Base-by-base conservation (phyloP, 768 basidiomycete genomes). In the Pisolithus orientalis region DNA sequence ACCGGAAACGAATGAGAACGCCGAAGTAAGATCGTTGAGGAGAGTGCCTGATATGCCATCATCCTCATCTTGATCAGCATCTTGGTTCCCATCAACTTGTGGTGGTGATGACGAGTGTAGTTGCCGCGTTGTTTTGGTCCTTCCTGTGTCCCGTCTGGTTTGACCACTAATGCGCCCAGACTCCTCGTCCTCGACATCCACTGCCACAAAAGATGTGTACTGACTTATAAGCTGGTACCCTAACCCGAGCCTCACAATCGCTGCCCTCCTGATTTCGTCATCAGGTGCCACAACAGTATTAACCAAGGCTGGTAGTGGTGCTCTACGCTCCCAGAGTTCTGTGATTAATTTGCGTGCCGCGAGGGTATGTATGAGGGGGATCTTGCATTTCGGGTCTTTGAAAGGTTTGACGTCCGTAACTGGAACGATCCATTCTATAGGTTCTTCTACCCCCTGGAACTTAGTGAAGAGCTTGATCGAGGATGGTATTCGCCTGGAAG, bases 121-220 rank as follows among this genome's bases (percentile, higher is more conserved):
- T 46, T 11, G 50, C 44, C 61, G 52, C 39, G 61, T 58, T 5
- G 62, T 60, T 39, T 54, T 57, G 8, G 44, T 52, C 63, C 62
- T 58, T 0, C n/a, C 49, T 32, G 8, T 38, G 29, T 42, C 32
- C 2, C 51, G 25, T 5, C 40, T 38, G 34, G 53, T 9, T 44
- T 21, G 45, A 11, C 48, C 51, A 4, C 13, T 32, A 13, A 14
- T 7, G 10, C 14, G n/a, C 46, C 65, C 56, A 28, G 13, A 28
- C 31, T 28, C 51, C 44, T 59, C 68, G 3, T 50, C 59, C 16
- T 66, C 70, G 38, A 54, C 59, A 50, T 80, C 76, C 2, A 80
- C 67, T 1, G 79, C 82, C 42, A 85, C 67, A 57, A 84, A 85
- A 2, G 80, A 80, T 0, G 83, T 85, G 52, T 76, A 63, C 39